A percentile compares a stretch with the other conserved stretches of the same genome.
Conservation (phyloP, 1,284 basidiomycete species). For the Coniferiporia weirii region DNA sequence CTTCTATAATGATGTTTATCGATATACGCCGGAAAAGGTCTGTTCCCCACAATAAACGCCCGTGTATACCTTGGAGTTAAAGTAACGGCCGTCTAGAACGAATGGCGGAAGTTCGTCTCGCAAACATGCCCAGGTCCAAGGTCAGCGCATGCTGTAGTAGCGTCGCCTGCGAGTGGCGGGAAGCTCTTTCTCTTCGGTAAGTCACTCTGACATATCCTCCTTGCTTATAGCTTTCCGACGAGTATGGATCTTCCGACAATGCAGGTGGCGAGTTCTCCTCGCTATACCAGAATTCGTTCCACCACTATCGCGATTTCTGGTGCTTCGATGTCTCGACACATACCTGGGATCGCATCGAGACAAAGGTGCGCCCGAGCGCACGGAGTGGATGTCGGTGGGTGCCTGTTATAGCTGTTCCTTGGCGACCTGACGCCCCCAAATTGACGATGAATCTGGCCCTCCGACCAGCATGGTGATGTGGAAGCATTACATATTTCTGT, state of each 20-base stretch:
- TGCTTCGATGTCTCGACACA: constrained; percentile 71
- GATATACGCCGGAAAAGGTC: constrained; percentile 78
- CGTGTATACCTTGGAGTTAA: too few species aligned
- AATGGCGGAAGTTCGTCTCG: constrained; percentile 83
- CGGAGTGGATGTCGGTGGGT: constrained; percentile 78
- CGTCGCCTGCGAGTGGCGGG: constrained; percentile 69
- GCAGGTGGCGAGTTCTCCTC: constrained; percentile 83
- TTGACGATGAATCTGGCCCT: background rate
- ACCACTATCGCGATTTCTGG: constrained; percentile 90
- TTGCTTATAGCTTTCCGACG: too few species aligned
- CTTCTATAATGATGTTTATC: constrained; percentile 77
- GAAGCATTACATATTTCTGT: constrained; percentile 84
- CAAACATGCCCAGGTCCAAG: constrained; percentile 80
- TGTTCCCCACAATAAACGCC: constrained; percentile 3
- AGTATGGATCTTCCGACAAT: too few species aligned
- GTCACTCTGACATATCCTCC: background rate
- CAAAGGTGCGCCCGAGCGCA: constrained; percentile 76
- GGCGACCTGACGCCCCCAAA: background rate
- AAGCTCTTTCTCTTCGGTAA: constrained; percentile 81
- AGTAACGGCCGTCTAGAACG: constrained; percentile 44
- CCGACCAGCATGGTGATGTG: constrained; percentile 76
- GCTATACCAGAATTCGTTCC: constrained; percentile 81
- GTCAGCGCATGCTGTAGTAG: constrained; percentile 78
- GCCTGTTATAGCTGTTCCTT: background rate
- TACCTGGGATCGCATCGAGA: constrained; percentile 86